Evolutionary conservation across 768 basidiomycete genomes (phyloP), one percentile per base, ranked within the genome.

Genomic region (Phylloporus rhodoxanthus): DNA sequence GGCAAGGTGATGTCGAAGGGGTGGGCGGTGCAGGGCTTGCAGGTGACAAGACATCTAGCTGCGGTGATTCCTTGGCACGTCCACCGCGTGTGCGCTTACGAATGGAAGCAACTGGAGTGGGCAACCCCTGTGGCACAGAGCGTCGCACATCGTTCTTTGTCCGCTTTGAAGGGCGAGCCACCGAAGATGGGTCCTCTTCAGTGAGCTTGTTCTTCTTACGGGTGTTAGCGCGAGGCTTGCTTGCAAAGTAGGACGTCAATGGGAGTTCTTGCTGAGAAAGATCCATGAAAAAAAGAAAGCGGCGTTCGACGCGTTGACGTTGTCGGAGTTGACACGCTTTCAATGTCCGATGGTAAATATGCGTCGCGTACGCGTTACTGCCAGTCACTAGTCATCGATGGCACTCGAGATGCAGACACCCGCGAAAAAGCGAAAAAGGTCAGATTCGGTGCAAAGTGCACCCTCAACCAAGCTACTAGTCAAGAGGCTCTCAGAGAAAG

Each of bases 401-500:
- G 41, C 55, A 4, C 21, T 47, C 41, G 45, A 69, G 41, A 59
- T 70, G 40, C 59, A 61, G 45, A 70, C 70, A 30, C 71, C 71
- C 47, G 43, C 60, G 13, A 88, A 87, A 63, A 85, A 79, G 60
- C 76, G 82, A 61, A 86, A 76, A 61, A 73, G 82, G 70, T 78
- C 79, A 5, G 68, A 72, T 34, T 69, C 64, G 32, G 60, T 66
- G 5, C 57, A 64, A 3, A 11, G n/a, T 11, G 1, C 74, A 3
- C 75, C 78, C 40, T 60, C 68, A 8, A 58, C 73, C 1, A 75
- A 75, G 40, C 78, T 97, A 17, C 80, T 91, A 47, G 79, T 99
- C 63, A 96, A 96, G 64, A 80, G 82, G 29, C 82, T 87, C 32
- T 91, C 89, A 3, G 79, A 82, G 15, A 87, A 84, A 60, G 96